phyloP scores from a whole-genome alignment of 2,329 filamentous ascomycete species.

The Dothiorella sarmentorum region DNA sequence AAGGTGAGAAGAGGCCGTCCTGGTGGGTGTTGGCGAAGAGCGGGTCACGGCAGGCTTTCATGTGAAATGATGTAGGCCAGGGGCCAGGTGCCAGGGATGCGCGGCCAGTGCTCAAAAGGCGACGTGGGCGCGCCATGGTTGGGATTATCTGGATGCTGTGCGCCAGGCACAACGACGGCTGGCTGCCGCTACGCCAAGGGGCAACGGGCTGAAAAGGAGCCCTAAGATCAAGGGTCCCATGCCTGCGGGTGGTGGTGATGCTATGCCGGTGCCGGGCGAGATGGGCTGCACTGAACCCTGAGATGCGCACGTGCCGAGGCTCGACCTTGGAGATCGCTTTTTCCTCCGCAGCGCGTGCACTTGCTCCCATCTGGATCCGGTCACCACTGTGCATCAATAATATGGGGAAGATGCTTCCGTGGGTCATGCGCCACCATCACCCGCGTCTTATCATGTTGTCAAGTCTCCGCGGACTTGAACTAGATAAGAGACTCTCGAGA shows the following conservation, averaged over 20 bases:
- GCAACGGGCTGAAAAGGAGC: too few relatives aligned
- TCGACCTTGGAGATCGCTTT: background rate
- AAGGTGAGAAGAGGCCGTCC: background rate
- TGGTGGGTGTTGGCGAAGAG: background rate
- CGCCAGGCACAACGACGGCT: conserved; percentile 1
- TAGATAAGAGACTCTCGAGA: too few relatives aligned
- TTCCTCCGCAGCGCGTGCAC: background rate
- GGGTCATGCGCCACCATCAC: too few relatives aligned
- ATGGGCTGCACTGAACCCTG: background rate
- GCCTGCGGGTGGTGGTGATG: too few relatives aligned
- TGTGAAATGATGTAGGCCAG: conserved; percentile 18
- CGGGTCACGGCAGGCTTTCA: conserved; percentile 16
- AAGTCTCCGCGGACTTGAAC: too few relatives aligned
- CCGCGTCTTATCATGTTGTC: too few relatives aligned
- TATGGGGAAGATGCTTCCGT: too few relatives aligned
- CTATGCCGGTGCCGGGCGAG: background rate
- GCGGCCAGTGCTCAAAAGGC: conserved; percentile 1
- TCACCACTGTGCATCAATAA: too few relatives aligned
- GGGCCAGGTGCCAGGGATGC: conserved; percentile 7
- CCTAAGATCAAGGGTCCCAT: too few relatives aligned
- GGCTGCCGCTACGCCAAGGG: too few relatives aligned
- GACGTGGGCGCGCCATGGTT: background rate
- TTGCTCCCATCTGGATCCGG: background rate
- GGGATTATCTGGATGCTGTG: background rate
- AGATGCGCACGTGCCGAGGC: background rate